Base-by-base conservation (phyloP, 1,284 basidiomycete genomes). In the Cystobasidium pallidum region DNA sequence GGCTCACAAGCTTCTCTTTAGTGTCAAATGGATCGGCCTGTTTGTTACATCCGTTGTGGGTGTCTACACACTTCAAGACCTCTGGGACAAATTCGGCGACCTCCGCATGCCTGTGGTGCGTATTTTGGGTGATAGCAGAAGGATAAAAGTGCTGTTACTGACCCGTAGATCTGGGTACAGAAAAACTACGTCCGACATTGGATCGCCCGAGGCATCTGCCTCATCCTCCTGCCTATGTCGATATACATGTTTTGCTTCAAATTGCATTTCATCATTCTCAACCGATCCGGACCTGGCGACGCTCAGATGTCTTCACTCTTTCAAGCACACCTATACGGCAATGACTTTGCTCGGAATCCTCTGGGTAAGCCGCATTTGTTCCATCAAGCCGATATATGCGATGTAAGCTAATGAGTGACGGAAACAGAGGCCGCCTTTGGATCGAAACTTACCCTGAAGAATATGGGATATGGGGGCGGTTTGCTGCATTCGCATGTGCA, bases 61-160 rank as follows among this genome's bases (percentile, higher is more conserved):
- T 41, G 82, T 96, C 2, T 98, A 99, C 82, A 99, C 96, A 0
- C 87, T 97, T 73, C 94, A 98, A 81, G 96, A 99, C 79, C 87
- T 99, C 2, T 99, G 95, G 95, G 90, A 94, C 65, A 98, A 98
- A 82, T 94, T 98, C 81, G 96, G 96, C 15, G 95, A 99, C 80
- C 84, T 97, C 11, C 88, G 87, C 76, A 94, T 99, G 91, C 86
- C 93, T 45, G 84, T 88, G 67, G 92, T 94, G 81, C 76, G 90
- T 83, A n/a, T n/a, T n/a, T n/a, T n/a, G n/a, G n/a, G n/a, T n/a
- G n/a, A n/a, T n/a, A n/a, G n/a, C n/a, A n/a, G n/a, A n/a, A n/a
- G n/a, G n/a, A n/a, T n/a, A n/a, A n/a, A n/a, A n/a, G n/a, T n/a
- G n/a, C n/a, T n/a, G n/a, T 30, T 6, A 64, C 28, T 28, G 28